Evolutionary conservation across 2,329 filamentous ascomycete genomes (phyloP), one percentile per base, ranked within the genome.

Genomic region (Beauveria asiatica): DNA sequence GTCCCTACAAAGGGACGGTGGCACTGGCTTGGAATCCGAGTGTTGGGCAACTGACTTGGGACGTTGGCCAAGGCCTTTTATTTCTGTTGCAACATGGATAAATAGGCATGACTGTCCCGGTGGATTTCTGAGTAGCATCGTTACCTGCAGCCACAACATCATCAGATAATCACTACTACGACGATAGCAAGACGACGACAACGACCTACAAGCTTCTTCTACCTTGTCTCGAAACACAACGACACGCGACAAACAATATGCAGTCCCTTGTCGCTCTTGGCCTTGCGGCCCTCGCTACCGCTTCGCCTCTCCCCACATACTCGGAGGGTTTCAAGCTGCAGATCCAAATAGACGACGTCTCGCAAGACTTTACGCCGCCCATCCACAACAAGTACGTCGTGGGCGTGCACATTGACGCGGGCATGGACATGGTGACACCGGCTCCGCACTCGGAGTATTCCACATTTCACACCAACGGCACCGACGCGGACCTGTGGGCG

Each of bases 381-480:
- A 13, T 59, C 17, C 25, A 59, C 57, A 30, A 30, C 30, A n/a
- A 27, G 17, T 53, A 53, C 50, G 13, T 59, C 13, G 41, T 44
- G 5, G 41, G 57, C 49, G 39, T 41, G 10, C 57, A 48, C 42
- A 27, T 59, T 7, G 42, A 42, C 27, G 57, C 49, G 17, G 57
- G 49, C 41, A 48, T 41, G 39, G 27, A 41, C 57, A 53, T 59
- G 49, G 49, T 44, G 10, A 59, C 57, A 13, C 57, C 56, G 13
- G 33, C 25, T 9, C 39, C 30, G 8, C 19, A 41, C 9, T n/a
- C 17, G 13, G 49, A 46, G 5, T 21, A 11, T 30, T 21, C 23
- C 30, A 33, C 33, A 13, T 59, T 59, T 17, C 42, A 59, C 30
- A 48, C 57, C 49, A 59, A 59, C 42, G 49, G 49, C 25, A 59